Evolutionary conservation across 371 early-diverging fungal species (phyloP).

Genomic region (Syncephalis plumigaleata): DNA sequence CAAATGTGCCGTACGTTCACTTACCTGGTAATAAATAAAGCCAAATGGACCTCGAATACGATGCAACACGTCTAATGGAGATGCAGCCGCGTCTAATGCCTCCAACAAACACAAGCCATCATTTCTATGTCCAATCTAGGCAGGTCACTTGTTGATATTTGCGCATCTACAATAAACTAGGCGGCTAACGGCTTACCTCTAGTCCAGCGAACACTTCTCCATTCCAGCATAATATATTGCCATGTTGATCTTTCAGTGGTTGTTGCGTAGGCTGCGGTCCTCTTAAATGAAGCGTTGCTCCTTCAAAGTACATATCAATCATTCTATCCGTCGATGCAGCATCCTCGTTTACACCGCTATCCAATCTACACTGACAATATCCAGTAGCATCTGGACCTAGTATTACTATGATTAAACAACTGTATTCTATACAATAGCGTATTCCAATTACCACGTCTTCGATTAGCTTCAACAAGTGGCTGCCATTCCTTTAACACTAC

Average conservation of each 20-base stretch:
- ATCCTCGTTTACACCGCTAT: neutral
- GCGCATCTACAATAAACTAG: neutral
- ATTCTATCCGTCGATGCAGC: neutral
- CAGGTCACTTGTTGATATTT: neutral
- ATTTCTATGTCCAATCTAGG: slow-evolving; percentile 22
- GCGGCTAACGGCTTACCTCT: slow-evolving; percentile 10
- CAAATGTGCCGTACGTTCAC: too few species aligned
- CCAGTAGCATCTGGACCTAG: too few species aligned
- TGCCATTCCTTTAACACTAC: slow-evolving; percentile 1
- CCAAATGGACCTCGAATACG: slow-evolving; percentile 61
- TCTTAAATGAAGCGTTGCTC: slow-evolving; percentile 41
- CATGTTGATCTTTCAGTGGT: slow-evolving; percentile 28
- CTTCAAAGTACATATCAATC: neutral
- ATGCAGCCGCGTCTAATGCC: slow-evolving; percentile 3
- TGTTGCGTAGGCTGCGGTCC: slow-evolving; percentile 44
- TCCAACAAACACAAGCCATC: slow-evolving; percentile 34
- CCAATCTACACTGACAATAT: neutral
- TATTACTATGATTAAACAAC: neutral
- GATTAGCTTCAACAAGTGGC: slow-evolving; percentile 2
- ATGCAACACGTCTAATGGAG: slow-evolving; percentile 22
- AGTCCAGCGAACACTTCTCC: slow-evolving; percentile 70
- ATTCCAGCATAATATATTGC: slow-evolving; percentile 59
- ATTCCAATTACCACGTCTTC: slow-evolving; percentile 5
- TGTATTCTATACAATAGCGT: neutral
- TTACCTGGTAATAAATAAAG: slow-evolving; percentile 43